Conservation (phyloP, 2,329 filamentous ascomycete species). For the Dactylella cylindrospora region DNA sequence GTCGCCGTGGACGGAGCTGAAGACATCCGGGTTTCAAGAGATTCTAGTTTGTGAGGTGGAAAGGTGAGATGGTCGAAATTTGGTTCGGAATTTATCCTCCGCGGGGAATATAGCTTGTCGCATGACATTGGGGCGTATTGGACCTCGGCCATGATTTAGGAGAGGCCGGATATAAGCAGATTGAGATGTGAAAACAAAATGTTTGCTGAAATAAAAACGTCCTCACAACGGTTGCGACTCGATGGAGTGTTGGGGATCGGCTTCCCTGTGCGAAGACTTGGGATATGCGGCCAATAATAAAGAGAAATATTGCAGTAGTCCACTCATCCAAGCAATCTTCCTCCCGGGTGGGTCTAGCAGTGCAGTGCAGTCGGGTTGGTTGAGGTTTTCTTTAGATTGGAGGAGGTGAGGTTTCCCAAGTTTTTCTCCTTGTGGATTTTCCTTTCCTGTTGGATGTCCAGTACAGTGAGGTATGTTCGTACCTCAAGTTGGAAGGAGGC, state of each 20-base stretch:
- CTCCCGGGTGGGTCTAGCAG: no score
- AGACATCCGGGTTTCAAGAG: conserved; percentile 39
- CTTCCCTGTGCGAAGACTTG: conserved; percentile 1
- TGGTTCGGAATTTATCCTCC: conserved; percentile 39
- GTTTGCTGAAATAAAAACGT: no score
- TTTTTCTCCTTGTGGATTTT: no score
- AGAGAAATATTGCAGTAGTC: background rate
- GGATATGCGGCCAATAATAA: conserved; percentile 17
- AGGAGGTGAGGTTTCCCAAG: no score
- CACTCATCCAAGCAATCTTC: background rate
- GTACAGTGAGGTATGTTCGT: no score
- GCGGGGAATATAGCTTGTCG: conserved; percentile 38
- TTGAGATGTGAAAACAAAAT: background rate
- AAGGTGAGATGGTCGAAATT: conserved; percentile 40
- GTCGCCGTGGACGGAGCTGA: conserved; percentile 28
- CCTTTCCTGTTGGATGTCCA: no score
- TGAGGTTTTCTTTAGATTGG: no score
- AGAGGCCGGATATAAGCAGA: background rate
- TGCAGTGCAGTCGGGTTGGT: no score
- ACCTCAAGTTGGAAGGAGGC: no score
- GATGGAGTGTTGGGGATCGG: conserved; percentile 8
- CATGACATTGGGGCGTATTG: conserved; percentile 43
- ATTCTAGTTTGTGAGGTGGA: conserved; percentile 20
- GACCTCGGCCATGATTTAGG: conserved; percentile 40
- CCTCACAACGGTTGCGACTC: background rate